Evolutionary conservation across 2,329 filamentous ascomycete species (phyloP).

Genomic region (Colletotrichum coccodes): DNA sequence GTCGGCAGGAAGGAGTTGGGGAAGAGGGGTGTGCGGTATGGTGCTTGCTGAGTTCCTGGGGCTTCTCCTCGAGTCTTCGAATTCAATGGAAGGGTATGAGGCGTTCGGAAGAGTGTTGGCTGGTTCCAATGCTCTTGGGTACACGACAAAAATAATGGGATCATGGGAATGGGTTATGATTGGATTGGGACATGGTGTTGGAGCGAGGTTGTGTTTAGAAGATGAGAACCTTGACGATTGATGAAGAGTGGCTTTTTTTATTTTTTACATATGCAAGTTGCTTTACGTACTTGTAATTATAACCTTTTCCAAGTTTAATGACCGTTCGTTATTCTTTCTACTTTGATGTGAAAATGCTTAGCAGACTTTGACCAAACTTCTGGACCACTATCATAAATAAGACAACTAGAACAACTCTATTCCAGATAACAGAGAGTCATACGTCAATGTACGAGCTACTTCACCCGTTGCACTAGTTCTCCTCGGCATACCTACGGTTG

Average conservation of each 20-base stretch:
- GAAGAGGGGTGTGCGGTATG: constrained; percentile 71
- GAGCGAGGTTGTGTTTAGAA: neutral
- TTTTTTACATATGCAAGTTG: constrained; percentile 2
- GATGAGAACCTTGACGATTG: constrained; percentile 14
- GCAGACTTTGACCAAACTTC: no score
- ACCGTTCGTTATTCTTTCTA: no score
- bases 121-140: constrained; percentile 19
- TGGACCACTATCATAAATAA: no score
- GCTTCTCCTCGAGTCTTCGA: neutral
- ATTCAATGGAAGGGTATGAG: neutral
- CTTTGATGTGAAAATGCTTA: neutral
- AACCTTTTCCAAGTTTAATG: neutral
- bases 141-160: neutral
- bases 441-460: no score
- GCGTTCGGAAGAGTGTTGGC: neutral
- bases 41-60: constrained; percentile 46
- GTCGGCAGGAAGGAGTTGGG: constrained; percentile 78
- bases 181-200: neutral
- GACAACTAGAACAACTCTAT: no score
- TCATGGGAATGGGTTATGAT: constrained; percentile 5
- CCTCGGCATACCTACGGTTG: no score
- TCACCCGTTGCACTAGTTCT: no score
- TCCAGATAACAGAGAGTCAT: no score
- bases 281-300: constrained; percentile 26
- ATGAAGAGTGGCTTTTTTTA: constrained; percentile 4